phyloP scores from a whole-genome alignment of 352 stramenopile species.

The Plasmopara viticola region DNA sequence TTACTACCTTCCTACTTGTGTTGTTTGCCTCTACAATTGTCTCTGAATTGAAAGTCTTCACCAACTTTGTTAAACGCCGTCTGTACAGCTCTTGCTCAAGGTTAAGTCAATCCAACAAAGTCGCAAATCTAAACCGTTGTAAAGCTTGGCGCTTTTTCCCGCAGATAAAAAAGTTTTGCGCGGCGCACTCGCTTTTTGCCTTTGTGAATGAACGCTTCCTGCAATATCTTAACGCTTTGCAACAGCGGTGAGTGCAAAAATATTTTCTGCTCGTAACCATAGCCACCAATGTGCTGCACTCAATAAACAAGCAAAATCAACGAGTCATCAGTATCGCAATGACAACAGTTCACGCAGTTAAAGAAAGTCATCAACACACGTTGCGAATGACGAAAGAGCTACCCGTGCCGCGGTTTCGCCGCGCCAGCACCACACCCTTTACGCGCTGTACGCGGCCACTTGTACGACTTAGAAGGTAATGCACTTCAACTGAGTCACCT shows the following conservation, averaged over 20 bases:
- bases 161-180: conserved; percentile 87
- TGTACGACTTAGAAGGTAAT: conserved; percentile 75
- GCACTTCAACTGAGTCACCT: conserved; percentile 73
- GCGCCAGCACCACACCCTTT: conserved; percentile 74
- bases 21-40: too few species aligned
- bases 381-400: conserved; percentile 85
- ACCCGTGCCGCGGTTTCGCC: conserved; percentile 71
- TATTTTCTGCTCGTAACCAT: conserved; percentile 85
- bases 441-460: conserved; percentile 64
- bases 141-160: conserved; percentile 75
- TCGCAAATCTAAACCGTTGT: conserved; percentile 55
- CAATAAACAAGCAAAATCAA: conserved; percentile 4
- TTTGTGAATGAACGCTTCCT: conserved; percentile 88
- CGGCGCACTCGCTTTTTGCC: conserved; percentile 88
- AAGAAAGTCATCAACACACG: conserved; percentile 26
- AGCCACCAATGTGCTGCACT: conserved; percentile 71
- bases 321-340: background rate
- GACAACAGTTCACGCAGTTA: background rate
- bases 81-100: background rate
- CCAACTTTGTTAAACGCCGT: too few species aligned
- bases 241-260: conserved; percentile 85
- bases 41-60: too few species aligned
- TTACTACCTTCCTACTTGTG: background rate
- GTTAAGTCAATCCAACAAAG: background rate
- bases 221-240: conserved; percentile 81